Percentiles rank a stretch among this genome's conserved stretches.
These are phyloP conservation scores for Aspergillus sp. DNA, from an alignment of 2,329 filamentous ascomycete genomes.

Conservation along the genomic window DNA sequence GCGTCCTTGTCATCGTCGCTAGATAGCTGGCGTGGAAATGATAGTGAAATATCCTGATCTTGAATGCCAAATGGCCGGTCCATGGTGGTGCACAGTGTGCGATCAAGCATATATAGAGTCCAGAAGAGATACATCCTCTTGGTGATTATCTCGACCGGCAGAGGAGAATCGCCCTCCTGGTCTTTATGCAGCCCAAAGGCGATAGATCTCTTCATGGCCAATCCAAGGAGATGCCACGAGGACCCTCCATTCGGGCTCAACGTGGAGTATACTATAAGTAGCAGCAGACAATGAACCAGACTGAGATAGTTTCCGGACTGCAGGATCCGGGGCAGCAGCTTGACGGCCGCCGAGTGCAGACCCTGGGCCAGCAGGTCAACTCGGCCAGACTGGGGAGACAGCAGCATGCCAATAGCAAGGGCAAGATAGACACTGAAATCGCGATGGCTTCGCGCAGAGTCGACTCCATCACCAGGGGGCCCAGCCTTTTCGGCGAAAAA, in stretches of 20 bases:
- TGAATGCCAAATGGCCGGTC: slow-evolving; percentile 23
- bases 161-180: neutral
- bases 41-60: slow-evolving; percentile 21
- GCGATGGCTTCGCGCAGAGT: neutral
- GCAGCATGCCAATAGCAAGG: slow-evolving; percentile 16
- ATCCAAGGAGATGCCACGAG: slow-evolving; percentile 30
- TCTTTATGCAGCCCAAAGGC: slow-evolving; percentile 28
- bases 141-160: neutral
- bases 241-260: slow-evolving; percentile 26
- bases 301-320: slow-evolving; percentile 6
- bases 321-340: slow-evolving; percentile 12
- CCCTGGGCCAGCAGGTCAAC: slow-evolving; percentile 9
- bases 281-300: slow-evolving; percentile 19
- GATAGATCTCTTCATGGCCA: slow-evolving; percentile 32
- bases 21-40: neutral
- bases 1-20: neutral
- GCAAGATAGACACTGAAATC: slow-evolving; percentile 17
- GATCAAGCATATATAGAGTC: slow-evolving; percentile 23
- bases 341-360: slow-evolving; percentile 10
- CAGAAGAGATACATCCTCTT: slow-evolving; percentile 18
- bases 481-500: slow-evolving; percentile 6
- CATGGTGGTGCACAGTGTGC: slow-evolving; percentile 19
- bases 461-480: neutral
- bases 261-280: slow-evolving; percentile 25
- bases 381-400: slow-evolving; percentile 15